Percentiles rank a stretch among this genome's conserved stretches.
These are phyloP conservation scores for Echites panduratus DNA, from an alignment of 257 asterid genomes.

Conservation along the genomic window DNA sequence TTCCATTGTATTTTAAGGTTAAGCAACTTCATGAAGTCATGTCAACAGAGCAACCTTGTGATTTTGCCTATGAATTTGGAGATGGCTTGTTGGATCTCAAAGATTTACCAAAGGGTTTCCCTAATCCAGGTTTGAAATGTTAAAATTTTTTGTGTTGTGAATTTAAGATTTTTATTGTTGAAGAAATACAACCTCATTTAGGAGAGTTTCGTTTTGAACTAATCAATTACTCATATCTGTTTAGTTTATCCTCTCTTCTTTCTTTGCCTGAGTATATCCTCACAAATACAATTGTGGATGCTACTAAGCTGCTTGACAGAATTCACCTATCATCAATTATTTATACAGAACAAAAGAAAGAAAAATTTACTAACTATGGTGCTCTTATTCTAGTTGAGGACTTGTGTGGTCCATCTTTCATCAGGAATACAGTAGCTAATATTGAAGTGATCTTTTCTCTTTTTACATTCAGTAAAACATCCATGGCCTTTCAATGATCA, in stretches of 20 bases:
- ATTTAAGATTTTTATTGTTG: neutral
- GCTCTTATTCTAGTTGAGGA: neutral
- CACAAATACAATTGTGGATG: too few species aligned
- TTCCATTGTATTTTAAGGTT: constrained; percentile 61
- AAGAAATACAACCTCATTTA: neutral
- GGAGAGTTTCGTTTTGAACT: neutral
- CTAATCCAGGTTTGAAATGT: constrained; percentile 54
- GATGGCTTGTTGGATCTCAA: constrained; percentile 58
- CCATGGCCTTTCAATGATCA: constrained; percentile 83
- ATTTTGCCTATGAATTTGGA: constrained; percentile 76
- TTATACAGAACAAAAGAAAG: too few species aligned
- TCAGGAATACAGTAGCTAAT: neutral
- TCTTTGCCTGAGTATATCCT: neutral
- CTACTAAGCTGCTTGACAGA: too few species aligned
- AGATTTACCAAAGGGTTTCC: constrained; percentile 60
- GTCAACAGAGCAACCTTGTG: constrained; percentile 90
- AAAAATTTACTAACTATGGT: too few species aligned
- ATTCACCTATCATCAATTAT: too few species aligned
- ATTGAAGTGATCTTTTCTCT: neutral
- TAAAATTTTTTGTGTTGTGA: neutral
- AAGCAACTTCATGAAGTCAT: constrained; percentile 54
- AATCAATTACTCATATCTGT: neutral
- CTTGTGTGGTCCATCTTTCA: neutral
- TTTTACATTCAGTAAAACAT: constrained; percentile 44
- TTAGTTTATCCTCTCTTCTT: neutral